Base-by-base conservation (phyloP, 148 eudicot genomes). In the Camellia sinensis region DNA sequence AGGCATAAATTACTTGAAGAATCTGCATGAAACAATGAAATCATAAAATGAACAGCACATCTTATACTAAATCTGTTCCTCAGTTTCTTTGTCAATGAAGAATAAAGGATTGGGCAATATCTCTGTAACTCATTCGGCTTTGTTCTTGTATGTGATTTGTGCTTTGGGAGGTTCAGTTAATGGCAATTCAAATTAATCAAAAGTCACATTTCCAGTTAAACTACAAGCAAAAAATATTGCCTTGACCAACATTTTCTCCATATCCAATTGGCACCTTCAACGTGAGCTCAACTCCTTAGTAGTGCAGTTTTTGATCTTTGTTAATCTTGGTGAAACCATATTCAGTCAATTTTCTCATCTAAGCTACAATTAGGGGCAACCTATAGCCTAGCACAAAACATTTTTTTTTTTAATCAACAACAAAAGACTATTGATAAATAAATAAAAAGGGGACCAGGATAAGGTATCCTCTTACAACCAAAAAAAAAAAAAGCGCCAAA, bases 121-220 rank as follows among this genome's bases (percentile, higher is more conserved):
- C 21, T 69, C 52, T 69, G 21, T 6, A 69, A 69, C 52, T 69
- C 29, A 18, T 68, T 43, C 22, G 43, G 72, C 72, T 68, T 68
- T 68, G 48, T 8, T 68, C 72, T 43, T 43, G 15, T 68, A 44
- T 18, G 13, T 15, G 21, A 68, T 68, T 68, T 19, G 53, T 69
- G 73, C 53, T 69, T 69, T 69, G 46, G 73, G 73, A 45, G 21
- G 45, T 69, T 15, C 53, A 69, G 15, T 63, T 63, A 19, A n/a
- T 18, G 65, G 67, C 37, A 29, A 40, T 66, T 17, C 40, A 40
- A 40, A 67, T 12, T 15, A 40, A 67, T 67, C 48, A 6, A 67
- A 19, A 40, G 8, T n/a, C 7, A 5, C 46, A 13, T 67, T 40
- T 67, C 48, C 19, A 13, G 48, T 40, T 11, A 19, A 41, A 43